Conservation (phyloP, 2,329 filamentous ascomycete species). For the Ascochyta clinopodiicola region DNA sequence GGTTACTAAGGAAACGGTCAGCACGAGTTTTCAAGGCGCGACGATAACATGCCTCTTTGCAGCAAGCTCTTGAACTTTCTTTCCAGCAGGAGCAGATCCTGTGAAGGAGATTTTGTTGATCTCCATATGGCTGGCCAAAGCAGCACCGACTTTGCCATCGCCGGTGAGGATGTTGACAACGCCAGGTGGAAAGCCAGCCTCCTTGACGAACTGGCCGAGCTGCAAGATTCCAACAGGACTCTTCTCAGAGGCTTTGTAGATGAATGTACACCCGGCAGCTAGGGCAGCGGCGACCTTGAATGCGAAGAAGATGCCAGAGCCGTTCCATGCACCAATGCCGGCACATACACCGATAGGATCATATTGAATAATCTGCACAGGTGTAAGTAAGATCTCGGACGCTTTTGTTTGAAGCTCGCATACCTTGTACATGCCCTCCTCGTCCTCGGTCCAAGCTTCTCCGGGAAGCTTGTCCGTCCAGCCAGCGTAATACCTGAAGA, state of each 20-base stretch:
- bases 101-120: conserved; percentile 53
- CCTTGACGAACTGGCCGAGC: conserved; percentile 36
- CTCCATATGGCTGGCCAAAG: conserved; percentile 50
- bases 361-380: conserved; percentile 23
- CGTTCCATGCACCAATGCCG: conserved; percentile 42
- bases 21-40: neutral
- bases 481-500: conserved; percentile 32
- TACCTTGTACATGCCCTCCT: conserved; percentile 14
- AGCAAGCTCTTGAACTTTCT: conserved; percentile 43
- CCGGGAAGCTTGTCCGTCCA: conserved; percentile 30
- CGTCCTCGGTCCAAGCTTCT: conserved; percentile 20
- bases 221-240: conserved; percentile 32
- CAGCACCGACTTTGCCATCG: conserved; percentile 42
- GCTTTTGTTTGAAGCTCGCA: neutral
- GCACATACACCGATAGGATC: conserved; percentile 40
- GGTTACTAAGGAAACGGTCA: conserved; percentile 22
- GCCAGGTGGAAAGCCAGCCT: conserved; percentile 48
- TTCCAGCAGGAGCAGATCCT: conserved; percentile 46
- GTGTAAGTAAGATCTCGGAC: neutral
- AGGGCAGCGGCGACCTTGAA: conserved; percentile 43
- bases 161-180: conserved; percentile 48
- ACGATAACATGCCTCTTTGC: conserved; percentile 21
- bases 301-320: conserved; percentile 23
- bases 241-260: conserved; percentile 41
- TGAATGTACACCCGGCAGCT: conserved; percentile 42